Evolutionary conservation across 139 green algal genomes (phyloP).

Genomic region (Chloropicon primus): DNA sequence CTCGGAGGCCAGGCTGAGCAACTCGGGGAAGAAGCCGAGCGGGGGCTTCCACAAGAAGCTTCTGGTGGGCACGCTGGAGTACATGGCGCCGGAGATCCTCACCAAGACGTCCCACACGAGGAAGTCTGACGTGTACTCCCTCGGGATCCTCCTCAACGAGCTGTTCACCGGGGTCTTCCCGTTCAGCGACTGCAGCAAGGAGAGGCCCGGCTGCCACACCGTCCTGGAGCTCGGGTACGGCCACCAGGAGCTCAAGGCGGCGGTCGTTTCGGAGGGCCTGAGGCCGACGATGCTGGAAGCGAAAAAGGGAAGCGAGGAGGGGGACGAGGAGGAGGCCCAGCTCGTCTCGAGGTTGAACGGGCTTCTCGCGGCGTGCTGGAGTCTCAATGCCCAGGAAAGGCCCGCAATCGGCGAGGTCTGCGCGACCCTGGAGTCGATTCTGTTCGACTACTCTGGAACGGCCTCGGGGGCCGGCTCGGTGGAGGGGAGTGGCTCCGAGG

Average conservation of each 20-base stretch:
- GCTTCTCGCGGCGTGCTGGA: constrained; percentile 52
- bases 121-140: constrained; percentile 65
- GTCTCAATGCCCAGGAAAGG: constrained; percentile 22
- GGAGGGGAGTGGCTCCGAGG: constrained; percentile 12
- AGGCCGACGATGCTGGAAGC: constrained; percentile 36
- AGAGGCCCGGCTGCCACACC: constrained; percentile 75
- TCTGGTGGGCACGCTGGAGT: constrained; percentile 69
- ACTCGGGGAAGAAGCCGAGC: constrained; percentile 25
- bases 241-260: constrained; percentile 62
- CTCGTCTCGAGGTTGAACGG: not conserved
- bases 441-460: not conserved
- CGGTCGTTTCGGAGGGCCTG: constrained; percentile 63
- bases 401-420: constrained; percentile 33
- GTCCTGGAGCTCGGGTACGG: constrained; percentile 82
- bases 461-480: no score
- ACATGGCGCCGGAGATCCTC: constrained; percentile 79
- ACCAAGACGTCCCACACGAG: constrained; percentile 12
- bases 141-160: constrained; percentile 59
- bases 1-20: not conserved
- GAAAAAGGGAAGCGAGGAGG: not conserved
- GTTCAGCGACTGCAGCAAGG: constrained; percentile 26
- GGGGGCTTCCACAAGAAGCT: constrained; percentile 62
- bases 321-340: not conserved
- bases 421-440: constrained; percentile 13
- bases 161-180: constrained; percentile 29